Evolutionary conservation across 768 basidiomycete genomes (phyloP).

Genomic region (Stropharia rugosoannulata): DNA sequence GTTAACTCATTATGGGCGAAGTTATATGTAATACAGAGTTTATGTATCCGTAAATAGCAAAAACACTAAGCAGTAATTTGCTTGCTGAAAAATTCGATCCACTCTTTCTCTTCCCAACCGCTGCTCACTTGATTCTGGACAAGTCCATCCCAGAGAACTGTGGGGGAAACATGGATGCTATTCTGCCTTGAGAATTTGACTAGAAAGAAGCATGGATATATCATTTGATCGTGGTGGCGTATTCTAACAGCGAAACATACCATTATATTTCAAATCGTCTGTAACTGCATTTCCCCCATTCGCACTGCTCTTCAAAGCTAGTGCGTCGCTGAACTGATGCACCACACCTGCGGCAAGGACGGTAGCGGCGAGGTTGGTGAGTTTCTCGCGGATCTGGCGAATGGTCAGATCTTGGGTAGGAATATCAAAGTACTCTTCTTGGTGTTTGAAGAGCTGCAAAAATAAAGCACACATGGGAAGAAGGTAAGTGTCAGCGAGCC

Average conservation of each 20-base stretch:
- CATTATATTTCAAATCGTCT: conserved; percentile 85
- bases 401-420: conserved; percentile 67
- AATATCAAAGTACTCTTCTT: conserved; percentile 80
- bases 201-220: conserved; percentile 24
- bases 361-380: conserved; percentile 55
- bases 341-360: conserved; percentile 52
- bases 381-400: conserved; percentile 70
- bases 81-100: conserved; percentile 69
- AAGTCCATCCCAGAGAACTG: conserved; percentile 75
- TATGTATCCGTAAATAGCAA: background rate
- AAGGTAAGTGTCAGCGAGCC: background rate
- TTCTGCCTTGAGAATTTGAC: conserved; percentile 94
- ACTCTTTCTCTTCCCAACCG: conserved; percentile 80
- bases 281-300: conserved; percentile 86
- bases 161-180: conserved; percentile 88
- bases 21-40: too few relatives aligned
- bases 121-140: conserved; percentile 74
- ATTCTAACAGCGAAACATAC: conserved; percentile 40
- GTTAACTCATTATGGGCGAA: too few relatives aligned
- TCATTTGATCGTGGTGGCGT: background rate
- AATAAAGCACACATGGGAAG: background rate
- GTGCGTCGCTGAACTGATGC: conserved; percentile 56
- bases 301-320: conserved; percentile 58
- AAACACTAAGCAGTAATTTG: conserved; percentile 37
- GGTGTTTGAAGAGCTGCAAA: conserved; percentile 71